Base-by-base conservation (phyloP, 805 yeast genomes). In the Hyphopichia homilentoma region DNA sequence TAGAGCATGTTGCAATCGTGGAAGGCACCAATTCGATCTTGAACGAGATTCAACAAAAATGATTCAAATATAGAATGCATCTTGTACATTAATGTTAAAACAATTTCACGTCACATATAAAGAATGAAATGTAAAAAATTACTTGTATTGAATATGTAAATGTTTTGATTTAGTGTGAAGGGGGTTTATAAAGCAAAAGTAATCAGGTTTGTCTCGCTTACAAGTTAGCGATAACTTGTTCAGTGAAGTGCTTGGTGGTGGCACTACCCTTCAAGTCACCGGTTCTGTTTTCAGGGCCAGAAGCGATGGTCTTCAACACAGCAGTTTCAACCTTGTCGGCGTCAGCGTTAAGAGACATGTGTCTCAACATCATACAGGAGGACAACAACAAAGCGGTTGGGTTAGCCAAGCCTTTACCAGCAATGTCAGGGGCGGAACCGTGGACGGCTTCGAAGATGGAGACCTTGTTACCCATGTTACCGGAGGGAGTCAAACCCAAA, bases 351-450 rank as follows among this genome's bases (percentile, higher is more conserved):
- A 93, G 78, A 33, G 86, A 81, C 97, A 93, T 90, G 77, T 93
- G 98, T 73, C 95, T 84, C 76, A 93, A 82, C 97, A 93, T 90
- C 97, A 93, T 93, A 59, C 89, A 87, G 28, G 97, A 90, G 31
- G 96, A 87, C 60, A 93, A 77, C 62, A 93, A 75, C 59, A 93
- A 70, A 36, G 98, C 98, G 41, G 98, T 93, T 71, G 98, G 98
- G 80, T 93, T 93, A 45, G 98, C 98, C 62, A 86, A 79, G 61
- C 95, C 94, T 77, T 93, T 87, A 59, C 98, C 98, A 43, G 97
- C 97, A 57, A 93, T 93, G 65, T 93, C 98, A 52, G 98, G 98
- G 44, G 98, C 98, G 38, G 97, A 89, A 65, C 98, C 98, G 67
- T 93, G 98, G 57, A 93, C 98, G 45, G 98, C 98, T 79, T 93